A percentile compares a stretch with the other conserved stretches of the same genome.
Evolutionary conservation across 805 yeast species (phyloP).

Genomic region (Cyberlindnera sargentensis): DNA sequence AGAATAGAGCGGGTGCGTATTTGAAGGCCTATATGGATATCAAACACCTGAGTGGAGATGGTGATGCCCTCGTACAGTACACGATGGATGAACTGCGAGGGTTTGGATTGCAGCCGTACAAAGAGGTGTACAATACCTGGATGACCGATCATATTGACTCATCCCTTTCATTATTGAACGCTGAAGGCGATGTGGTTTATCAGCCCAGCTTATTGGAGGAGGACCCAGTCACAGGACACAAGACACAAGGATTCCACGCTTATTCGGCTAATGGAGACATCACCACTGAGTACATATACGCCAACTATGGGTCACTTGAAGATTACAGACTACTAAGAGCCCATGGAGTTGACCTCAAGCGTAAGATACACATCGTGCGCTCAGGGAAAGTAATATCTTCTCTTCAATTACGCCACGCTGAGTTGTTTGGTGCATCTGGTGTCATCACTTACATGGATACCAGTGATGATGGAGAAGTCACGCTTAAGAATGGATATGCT

Average conservation of each 20-base stretch:
- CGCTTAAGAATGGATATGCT: slow-evolving; percentile 46
- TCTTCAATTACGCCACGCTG: slow-evolving; percentile 54
- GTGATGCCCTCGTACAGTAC: slow-evolving; percentile 37
- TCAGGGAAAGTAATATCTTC: slow-evolving; percentile 46
- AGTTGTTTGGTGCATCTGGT: slow-evolving; percentile 54
- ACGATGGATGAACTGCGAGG: slow-evolving; percentile 42
- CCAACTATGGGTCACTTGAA: slow-evolving; percentile 49
- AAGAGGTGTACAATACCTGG: slow-evolving; percentile 53
- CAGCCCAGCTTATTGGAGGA: slow-evolving; percentile 41
- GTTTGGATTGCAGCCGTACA: slow-evolving; percentile 42
- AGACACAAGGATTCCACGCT: slow-evolving; percentile 50
- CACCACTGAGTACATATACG: slow-evolving; percentile 47
- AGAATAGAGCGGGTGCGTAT: slow-evolving; percentile 20
- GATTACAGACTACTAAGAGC: slow-evolving; percentile 42
- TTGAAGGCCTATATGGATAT: slow-evolving; percentile 24
- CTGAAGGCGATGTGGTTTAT: slow-evolving; percentile 31
- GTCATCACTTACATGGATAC: slow-evolving; percentile 48
- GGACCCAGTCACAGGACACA: slow-evolving; percentile 41
- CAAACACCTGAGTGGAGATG: slow-evolving; percentile 22
- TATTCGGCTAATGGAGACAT: slow-evolving; percentile 62
- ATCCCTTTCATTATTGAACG: slow-evolving; percentile 30
- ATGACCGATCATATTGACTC: slow-evolving; percentile 45
- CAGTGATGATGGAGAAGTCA: slow-evolving; percentile 51
- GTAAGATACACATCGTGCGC: slow-evolving; percentile 55
- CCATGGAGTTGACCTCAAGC: slow-evolving; percentile 37